Percentiles rank a stretch among this genome's conserved stretches.
phyloP scores from a whole-genome alignment of 768 basidiomycete species.

The Lentinula lateritia region DNA sequence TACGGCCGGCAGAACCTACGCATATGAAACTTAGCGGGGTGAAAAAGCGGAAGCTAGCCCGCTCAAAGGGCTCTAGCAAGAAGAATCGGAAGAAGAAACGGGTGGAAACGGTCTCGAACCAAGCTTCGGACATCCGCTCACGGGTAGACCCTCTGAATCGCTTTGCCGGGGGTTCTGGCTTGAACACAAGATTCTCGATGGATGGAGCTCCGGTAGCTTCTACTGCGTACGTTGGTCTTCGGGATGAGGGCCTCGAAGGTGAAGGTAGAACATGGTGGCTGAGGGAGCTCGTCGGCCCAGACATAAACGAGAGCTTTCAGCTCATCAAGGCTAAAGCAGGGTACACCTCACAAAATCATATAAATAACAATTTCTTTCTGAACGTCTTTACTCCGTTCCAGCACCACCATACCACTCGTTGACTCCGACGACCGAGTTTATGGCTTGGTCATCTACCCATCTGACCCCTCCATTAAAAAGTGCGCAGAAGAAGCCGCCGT shows the following conservation, averaged over 20 bases:
- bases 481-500: neutral
- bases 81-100: neutral
- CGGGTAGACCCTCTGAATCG: neutral
- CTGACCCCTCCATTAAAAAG: neutral
- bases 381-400: too few species aligned
- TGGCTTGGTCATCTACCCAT: neutral
- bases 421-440: neutral
- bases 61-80: neutral
- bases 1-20: too few species aligned
- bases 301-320: neutral
- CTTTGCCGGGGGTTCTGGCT: neutral
- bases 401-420: neutral
- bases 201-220: neutral
- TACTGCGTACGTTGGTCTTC: neutral
- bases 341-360: neutral
- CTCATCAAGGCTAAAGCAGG: neutral
- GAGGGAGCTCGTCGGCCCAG: neutral
- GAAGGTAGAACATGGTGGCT: neutral
- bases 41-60: neutral
- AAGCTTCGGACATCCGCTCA: neutral
- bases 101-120: neutral
- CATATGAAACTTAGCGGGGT: neutral
- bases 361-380: too few species aligned
- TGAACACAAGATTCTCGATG: neutral
- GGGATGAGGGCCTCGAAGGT: neutral